A percentile compares a stretch with the other conserved stretches of the same genome.
These are phyloP conservation scores for Rhamnella rubrinervis DNA, from an alignment of 331 rosid species.

Conservation along the genomic window DNA sequence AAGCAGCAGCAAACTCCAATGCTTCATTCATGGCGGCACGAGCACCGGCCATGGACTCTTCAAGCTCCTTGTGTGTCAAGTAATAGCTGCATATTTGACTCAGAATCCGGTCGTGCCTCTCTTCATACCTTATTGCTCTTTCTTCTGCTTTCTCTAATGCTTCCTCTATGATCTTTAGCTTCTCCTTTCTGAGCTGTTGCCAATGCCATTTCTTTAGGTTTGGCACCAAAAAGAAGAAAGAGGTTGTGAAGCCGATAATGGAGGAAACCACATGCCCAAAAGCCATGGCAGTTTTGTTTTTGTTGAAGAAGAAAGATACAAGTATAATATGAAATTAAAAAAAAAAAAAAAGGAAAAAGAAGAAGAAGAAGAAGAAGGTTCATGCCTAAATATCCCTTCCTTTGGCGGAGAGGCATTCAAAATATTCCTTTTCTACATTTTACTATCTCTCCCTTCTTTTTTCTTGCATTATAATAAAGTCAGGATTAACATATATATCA, in stretches of 20 bases:
- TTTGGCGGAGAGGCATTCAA: neutral
- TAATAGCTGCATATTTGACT: slow-evolving; percentile 39
- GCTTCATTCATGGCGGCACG: slow-evolving; percentile 47
- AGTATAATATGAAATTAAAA: neutral
- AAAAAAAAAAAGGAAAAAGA: neutral
- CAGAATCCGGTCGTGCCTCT: slow-evolving; percentile 58
- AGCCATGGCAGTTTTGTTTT: slow-evolving; percentile 24
- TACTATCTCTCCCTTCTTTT: no score
- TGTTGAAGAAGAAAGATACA: neutral
- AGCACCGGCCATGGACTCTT: slow-evolving; percentile 47
- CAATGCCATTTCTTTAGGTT: slow-evolving; percentile 39
- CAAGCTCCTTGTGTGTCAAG: slow-evolving; percentile 48
- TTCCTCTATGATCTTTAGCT: slow-evolving; percentile 41
- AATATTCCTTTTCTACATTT: neutral
- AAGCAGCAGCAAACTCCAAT: slow-evolving; percentile 39
- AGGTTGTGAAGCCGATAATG: slow-evolving; percentile 56
- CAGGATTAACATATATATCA: no score
- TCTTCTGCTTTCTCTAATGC: slow-evolving; percentile 62
- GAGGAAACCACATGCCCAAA: slow-evolving; percentile 26
- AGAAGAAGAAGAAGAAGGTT: no score
- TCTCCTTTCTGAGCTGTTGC: slow-evolving; percentile 37
- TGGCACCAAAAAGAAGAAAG: slow-evolving; percentile 41
- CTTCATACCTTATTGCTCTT: slow-evolving; percentile 46
- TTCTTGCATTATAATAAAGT: no score
- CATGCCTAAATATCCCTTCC: neutral